Evolutionary conservation across 352 stramenopile species (phyloP).

Genomic region (Globisporangium acanthophoron): DNA sequence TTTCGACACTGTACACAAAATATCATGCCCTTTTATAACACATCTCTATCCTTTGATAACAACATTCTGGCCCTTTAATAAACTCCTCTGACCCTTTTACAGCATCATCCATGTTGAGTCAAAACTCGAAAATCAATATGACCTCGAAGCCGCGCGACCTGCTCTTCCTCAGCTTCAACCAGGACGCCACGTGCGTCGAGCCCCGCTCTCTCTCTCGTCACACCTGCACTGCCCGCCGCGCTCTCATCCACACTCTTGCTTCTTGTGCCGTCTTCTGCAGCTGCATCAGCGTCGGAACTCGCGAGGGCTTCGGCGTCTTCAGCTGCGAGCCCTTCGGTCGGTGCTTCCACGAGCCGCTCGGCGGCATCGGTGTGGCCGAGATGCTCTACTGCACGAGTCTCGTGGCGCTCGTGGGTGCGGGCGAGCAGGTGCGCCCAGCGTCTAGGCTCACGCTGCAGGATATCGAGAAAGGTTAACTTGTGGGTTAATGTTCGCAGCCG

Average conservation of each 20-base stretch:
- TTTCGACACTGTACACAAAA: too few relatives aligned
- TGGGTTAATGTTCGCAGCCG: constrained; percentile 27
- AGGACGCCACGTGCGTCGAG: constrained; percentile 79
- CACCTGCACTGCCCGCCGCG: not conserved
- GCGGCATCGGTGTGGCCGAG: constrained; percentile 87
- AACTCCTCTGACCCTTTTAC: too few relatives aligned
- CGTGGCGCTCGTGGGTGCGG: constrained; percentile 87
- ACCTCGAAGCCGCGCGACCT: constrained; percentile 29
- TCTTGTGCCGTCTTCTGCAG: constrained; percentile 20
- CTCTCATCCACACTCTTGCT: not conserved
- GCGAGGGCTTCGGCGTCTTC: constrained; percentile 87
- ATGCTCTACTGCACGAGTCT: constrained; percentile 93
- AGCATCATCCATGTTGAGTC: too few relatives aligned
- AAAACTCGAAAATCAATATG: too few relatives aligned
- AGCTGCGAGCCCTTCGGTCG: constrained; percentile 90
- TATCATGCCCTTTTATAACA: too few relatives aligned
- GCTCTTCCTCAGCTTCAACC: constrained; percentile 91
- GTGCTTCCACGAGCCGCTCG: constrained; percentile 83
- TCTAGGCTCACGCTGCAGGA: not conserved
- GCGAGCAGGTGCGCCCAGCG: constrained; percentile 57
- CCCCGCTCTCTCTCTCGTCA: not conserved
- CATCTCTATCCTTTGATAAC: too few relatives aligned
- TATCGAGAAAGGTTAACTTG: too few relatives aligned
- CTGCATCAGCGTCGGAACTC: constrained; percentile 88
- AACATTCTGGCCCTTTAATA: too few relatives aligned